Base-by-base conservation (phyloP, 306 rosid species). In the Dryas alaskensis region DNA sequence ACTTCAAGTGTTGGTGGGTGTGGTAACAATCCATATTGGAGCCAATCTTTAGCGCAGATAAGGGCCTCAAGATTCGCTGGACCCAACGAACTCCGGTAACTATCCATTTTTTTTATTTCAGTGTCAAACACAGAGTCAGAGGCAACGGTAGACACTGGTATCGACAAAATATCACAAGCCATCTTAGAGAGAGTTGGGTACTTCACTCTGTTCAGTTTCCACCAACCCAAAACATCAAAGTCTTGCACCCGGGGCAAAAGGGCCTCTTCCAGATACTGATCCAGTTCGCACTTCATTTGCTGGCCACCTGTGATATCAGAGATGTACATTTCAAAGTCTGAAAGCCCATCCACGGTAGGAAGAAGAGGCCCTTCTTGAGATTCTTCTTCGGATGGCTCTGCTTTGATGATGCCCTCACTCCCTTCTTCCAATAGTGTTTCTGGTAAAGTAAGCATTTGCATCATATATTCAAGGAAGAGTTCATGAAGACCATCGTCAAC, bases 121-220 rank as follows among this genome's bases (percentile, higher is more conserved):
- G 91, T 91, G 80, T 91, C 83, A 61, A 91, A 94, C 59, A 89
- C 92, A 11, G 88, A 87, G 65, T 88, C 92, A 0, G 86, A 82
- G 50, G 85, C 74, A 22, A 88, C 83, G 0, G 92, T 91, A 7
- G 94, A 91, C 10, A 91, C 78, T 2, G 97, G 86, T 66, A 89
- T 79, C 8, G 98, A 85, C 81, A 94, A 82, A 72, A 94, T 81
- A 84, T 94, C 98, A 60, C 86, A 94, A 16, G 98, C 98, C 82
- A 89, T 84, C 79, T 75, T 89, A 5, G 92, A 87, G 65, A 94
- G 75, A 61, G 92, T 86, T 53, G 98, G 98, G 81, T 88, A 94
- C 80, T 77, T 90, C 7, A 51, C 31, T 76, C 78, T 86, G 78
- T 91, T 84, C 44, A 69, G 60, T 69, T 69, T 89, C 98, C 98